phyloP scores from a whole-genome alignment of 352 stramenopile species.

The Phytophthora tentaculata region DNA sequence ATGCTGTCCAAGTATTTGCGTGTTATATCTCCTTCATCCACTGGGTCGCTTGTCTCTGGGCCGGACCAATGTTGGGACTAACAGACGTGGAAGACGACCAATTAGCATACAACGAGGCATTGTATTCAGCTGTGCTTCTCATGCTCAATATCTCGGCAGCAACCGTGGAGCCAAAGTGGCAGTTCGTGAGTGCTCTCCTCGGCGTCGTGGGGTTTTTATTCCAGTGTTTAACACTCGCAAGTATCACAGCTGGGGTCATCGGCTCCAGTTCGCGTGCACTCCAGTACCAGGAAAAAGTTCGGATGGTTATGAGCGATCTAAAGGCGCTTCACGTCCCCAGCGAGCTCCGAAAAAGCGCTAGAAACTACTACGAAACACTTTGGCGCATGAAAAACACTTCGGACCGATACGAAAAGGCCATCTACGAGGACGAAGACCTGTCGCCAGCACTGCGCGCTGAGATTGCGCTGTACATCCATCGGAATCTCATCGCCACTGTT shows the following conservation, averaged over 20 bases:
- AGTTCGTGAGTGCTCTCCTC: constrained; percentile 48
- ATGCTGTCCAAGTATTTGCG: constrained; percentile 57
- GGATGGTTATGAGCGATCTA: constrained; percentile 67
- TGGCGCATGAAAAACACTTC: constrained; percentile 77
- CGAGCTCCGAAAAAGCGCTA: constrained; percentile 59
- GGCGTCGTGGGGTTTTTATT: constrained; percentile 59
- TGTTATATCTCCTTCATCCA: constrained; percentile 68
- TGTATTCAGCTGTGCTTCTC: constrained; percentile 53
- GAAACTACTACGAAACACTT: constrained; percentile 68
- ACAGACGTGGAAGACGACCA: constrained; percentile 41
- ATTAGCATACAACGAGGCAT: constrained; percentile 52
- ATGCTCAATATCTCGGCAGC: constrained; percentile 60
- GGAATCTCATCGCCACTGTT: constrained; percentile 55
- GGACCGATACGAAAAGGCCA: constrained; percentile 68
- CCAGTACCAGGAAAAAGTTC: constrained; percentile 70
- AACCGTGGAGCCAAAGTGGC: constrained; percentile 41
- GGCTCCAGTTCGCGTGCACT: constrained; percentile 52
- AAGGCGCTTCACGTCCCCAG: constrained; percentile 62
- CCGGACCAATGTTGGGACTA: constrained; percentile 38
- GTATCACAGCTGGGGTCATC: constrained; percentile 58
- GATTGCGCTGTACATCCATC: constrained; percentile 72
- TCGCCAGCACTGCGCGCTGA: constrained; percentile 58
- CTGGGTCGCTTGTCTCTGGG: constrained; percentile 68
- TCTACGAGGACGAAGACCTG: constrained; percentile 74
- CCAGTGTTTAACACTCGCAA: constrained; percentile 56